Base-by-base conservation (phyloP, 2,329 filamentous ascomycete species). In the Claviceps africana region DNA sequence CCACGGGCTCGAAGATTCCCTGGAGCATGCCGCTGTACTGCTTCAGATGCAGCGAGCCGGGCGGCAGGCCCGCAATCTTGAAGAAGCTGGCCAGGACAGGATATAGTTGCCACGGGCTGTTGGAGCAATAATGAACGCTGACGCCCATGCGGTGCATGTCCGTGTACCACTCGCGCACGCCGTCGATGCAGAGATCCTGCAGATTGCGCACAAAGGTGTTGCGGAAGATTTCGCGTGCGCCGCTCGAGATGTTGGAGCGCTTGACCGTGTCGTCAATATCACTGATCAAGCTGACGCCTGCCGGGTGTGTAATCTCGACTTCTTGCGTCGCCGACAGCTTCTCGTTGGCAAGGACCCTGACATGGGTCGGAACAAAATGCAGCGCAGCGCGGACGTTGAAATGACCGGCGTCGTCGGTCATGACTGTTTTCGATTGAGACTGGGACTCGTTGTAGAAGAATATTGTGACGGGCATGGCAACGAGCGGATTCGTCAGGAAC, bases 201-300 rank as follows among this genome's bases (percentile, higher is more conserved):
- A 97, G 72, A 45, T 96, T 88, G 10, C 90, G 83, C 51, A 96
- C 84, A 64, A 98, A 98, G 0, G 89, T 93, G 65, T 96, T 97
- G 53, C 91, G 83, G 66, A 97, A 97, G 56, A 97, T 96, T 64
- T 97, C 93, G 54, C 89, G 83, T 0, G 91, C 85, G 7, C 94
- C 93, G 50, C 79, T 79, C 2, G 82, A 79, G 57, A 98, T 96
- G 53, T 90, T 94, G 21, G 93, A 96, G 61, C 89, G 85, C 66
- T 98, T 98, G 64, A 98, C 84, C 0, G 93, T 98, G 67, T 98
- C 93, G 62, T 98, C 93, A 56, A 98, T 93, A 64, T 98, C 93
- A 64, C 88, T 97, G 65, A 98, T 97, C 54, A 98, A 64, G 65
- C 90, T 97, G 56, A 98, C 79, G 42, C 93, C 93, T 22, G 72